Percentiles rank a stretch among this genome's conserved stretches.
Conservation (phyloP, 169 alveolate species). For the Perkinsus olseni region DNA sequence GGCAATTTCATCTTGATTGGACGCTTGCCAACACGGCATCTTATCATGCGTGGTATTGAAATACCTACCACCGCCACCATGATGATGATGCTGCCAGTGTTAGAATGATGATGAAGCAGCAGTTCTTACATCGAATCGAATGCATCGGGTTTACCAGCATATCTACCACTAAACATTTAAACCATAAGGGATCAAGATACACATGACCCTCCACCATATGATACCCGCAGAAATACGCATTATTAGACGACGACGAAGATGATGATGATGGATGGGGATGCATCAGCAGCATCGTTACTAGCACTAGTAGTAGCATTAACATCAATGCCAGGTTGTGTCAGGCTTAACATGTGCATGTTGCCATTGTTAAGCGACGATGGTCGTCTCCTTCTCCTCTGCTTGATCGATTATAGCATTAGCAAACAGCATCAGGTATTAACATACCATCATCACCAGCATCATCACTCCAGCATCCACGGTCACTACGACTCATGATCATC, state of each 20-base stretch:
- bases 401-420: background rate
- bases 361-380: no score
- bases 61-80: background rate
- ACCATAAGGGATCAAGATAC: background rate
- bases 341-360: background rate
- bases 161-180: background rate
- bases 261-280: no score
- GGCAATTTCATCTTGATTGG: background rate
- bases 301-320: no score
- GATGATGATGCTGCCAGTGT: background rate
- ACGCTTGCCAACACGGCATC: background rate
- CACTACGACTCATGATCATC: background rate
- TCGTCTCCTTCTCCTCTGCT: no score
- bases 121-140: background rate
- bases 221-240: background rate
- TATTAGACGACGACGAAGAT: no score
- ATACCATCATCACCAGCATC: background rate
- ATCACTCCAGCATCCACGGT: background rate
- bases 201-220: background rate
- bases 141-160: background rate
- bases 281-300: no score
- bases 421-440: background rate
- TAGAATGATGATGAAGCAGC: no score
- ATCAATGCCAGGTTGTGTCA: background rate
- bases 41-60: background rate